A percentile compares a stretch with the other conserved stretches of the same genome.
Evolutionary conservation across 257 asterid genomes (phyloP).

Genomic region (Solanum clarkiae): DNA sequence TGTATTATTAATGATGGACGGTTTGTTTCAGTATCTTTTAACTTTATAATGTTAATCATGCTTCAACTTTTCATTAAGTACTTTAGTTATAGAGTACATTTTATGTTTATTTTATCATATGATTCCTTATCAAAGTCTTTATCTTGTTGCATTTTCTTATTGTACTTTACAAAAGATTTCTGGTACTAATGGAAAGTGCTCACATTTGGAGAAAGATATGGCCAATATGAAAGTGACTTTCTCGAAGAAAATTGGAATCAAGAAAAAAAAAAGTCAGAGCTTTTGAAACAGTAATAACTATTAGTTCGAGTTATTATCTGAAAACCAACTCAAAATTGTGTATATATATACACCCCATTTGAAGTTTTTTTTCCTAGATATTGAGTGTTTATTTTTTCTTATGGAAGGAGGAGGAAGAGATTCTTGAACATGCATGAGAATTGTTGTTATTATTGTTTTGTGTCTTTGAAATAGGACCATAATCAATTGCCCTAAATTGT

Average conservation of each 20-base stretch:
- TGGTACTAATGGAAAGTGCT: background rate
- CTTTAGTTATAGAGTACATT: background rate
- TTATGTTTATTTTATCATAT: background rate
- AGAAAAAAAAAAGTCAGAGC: background rate
- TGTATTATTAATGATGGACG: slow-evolving; percentile 35
- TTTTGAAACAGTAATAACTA: background rate
- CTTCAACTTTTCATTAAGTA: slow-evolving; percentile 19
- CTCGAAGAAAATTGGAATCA: background rate
- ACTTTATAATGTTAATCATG: slow-evolving; percentile 25
- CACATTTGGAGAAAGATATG: background rate
- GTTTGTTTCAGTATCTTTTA: slow-evolving; percentile 11
- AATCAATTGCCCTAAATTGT: slow-evolving; percentile 46
- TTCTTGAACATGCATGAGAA: slow-evolving; percentile 9
- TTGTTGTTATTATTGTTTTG: slow-evolving; percentile 21
- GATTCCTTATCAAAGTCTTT: slow-evolving; percentile 2
- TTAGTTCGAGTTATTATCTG: background rate
- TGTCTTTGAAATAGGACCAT: slow-evolving; percentile 24
- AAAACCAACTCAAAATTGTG: background rate
- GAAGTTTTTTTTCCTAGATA: background rate
- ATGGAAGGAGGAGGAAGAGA: slow-evolving; percentile 9
- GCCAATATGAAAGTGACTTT: background rate
- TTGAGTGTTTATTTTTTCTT: background rate
- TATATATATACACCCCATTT: background rate
- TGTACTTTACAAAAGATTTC: background rate
- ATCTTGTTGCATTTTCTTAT: slow-evolving; percentile 10